phyloP scores from a whole-genome alignment of 805 yeast species.

The Torulaspora franciscae region DNA sequence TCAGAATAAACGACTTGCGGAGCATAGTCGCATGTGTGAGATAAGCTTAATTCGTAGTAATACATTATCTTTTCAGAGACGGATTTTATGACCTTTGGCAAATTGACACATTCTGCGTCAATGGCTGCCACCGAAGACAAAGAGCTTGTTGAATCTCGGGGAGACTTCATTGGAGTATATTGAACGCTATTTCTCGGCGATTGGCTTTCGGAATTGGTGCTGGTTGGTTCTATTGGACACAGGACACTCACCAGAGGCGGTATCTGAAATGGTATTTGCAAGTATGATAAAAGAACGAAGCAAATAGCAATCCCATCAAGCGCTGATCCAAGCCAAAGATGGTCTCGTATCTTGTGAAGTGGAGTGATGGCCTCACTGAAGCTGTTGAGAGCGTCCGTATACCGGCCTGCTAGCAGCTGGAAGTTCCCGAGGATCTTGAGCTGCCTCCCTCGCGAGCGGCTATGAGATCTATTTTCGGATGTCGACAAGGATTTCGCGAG shows the following conservation, averaged over 20 bases:
- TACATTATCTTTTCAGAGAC: conserved; percentile 39
- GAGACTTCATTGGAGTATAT: conserved; percentile 40
- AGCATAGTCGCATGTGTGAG: conserved; percentile 64
- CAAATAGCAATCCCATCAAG: conserved; percentile 76
- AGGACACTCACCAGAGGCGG: conserved; percentile 33
- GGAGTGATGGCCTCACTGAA: conserved; percentile 67
- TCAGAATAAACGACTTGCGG: conserved; percentile 81
- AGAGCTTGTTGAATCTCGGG: conserved; percentile 44
- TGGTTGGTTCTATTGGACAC: conserved; percentile 33
- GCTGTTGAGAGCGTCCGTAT: conserved; percentile 61
- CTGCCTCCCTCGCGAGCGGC: conserved; percentile 64
- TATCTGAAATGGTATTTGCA: conserved; percentile 36
- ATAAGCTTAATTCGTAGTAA: conserved; percentile 49
- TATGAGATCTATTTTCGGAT: conserved; percentile 37
- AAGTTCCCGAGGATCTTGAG: conserved; percentile 71
- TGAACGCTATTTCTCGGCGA: conserved; percentile 27
- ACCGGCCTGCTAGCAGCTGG: conserved; percentile 73
- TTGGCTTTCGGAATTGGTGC: conserved; percentile 1
- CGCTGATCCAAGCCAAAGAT: conserved; percentile 83
- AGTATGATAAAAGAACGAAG: conserved; percentile 52
- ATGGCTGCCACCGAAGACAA: conserved; percentile 19
- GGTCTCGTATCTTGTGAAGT: conserved; percentile 61
- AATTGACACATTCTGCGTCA: conserved; percentile 20
- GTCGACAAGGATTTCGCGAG: conserved; percentile 34
- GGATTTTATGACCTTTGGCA: conserved; percentile 38